Conservation (phyloP, 208 protist species). For the Vickermania spadyakhi region DNA sequence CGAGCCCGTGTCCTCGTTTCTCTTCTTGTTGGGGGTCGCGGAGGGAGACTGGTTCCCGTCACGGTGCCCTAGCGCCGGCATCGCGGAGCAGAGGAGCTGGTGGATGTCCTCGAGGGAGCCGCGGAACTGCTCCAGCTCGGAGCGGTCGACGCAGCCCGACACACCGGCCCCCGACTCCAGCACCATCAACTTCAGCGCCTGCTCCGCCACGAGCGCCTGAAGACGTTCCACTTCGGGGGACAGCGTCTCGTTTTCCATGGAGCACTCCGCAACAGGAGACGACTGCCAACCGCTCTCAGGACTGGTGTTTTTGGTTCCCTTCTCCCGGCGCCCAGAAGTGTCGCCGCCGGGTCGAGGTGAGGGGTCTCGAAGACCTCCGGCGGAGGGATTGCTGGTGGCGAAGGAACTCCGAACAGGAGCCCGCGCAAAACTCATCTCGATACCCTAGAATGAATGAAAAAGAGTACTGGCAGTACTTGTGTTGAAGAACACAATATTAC, state of each 20-base stretch:
- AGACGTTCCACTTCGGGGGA: constrained; percentile 3
- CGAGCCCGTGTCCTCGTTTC: not conserved
- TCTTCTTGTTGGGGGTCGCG: not conserved
- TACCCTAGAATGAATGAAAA: no score
- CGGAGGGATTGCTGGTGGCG: not conserved
- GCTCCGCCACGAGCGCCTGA: constrained; percentile 5
- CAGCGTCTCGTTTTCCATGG: no score
- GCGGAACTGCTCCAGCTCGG: not conserved
- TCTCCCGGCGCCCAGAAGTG: not conserved
- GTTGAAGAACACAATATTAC: no score
- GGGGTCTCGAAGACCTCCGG: not conserved
- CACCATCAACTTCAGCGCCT: constrained; percentile 12
- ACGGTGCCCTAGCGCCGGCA: not conserved
- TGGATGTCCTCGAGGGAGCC: not conserved
- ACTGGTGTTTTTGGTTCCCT: no score
- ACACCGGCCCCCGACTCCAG: constrained; percentile 5
- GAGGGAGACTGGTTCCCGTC: not conserved
- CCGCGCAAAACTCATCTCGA: not conserved
- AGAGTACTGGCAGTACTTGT: no score
- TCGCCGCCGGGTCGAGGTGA: not conserved
- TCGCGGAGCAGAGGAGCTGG: not conserved
- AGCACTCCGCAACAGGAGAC: not conserved
- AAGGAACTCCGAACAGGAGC: not conserved
- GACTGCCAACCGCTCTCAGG: no score
- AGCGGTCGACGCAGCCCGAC: not conserved